Conservation (phyloP, 192 early-diverging fungal species). For the Entomortierella parvispora region DNA sequence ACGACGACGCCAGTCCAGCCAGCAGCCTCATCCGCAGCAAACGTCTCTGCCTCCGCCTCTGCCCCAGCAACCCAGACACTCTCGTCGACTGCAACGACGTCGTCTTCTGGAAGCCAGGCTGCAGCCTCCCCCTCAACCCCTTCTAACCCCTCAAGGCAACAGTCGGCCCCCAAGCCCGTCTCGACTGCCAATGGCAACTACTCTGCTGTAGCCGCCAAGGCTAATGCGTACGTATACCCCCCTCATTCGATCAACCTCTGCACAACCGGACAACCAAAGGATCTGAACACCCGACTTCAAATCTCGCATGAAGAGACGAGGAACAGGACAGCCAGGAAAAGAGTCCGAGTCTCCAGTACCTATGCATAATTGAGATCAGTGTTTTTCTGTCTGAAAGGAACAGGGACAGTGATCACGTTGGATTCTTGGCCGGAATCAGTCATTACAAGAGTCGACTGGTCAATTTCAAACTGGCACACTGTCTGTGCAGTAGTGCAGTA, state of each 20-base stretch:
- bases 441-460: too few relatives aligned
- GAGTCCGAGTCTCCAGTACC: too few relatives aligned
- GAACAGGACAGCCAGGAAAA: too few relatives aligned
- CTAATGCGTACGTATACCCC: constrained; percentile 42
- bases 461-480: too few relatives aligned
- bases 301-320: too few relatives aligned
- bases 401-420: too few relatives aligned
- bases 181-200: constrained; percentile 45
- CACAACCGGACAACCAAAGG: background rate
- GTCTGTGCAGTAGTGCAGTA: too few relatives aligned
- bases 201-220: constrained; percentile 51
- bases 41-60: constrained; percentile 1
- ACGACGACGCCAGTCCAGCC: constrained; percentile 5
- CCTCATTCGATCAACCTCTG: too few relatives aligned
- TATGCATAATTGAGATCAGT: too few relatives aligned
- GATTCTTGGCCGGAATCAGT: too few relatives aligned
- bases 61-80: constrained; percentile 18
- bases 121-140: constrained; percentile 11
- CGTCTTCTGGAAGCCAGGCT: constrained; percentile 33
- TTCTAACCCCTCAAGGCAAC: constrained; percentile 5
- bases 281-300: background rate
- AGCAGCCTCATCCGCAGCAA: constrained; percentile 8
- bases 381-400: too few relatives aligned
- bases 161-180: constrained; percentile 14
- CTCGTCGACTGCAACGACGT: constrained; percentile 28